phyloP scores from a whole-genome alignment of 1,139 yeast species.

The Yamadazyma dushanensis region DNA sequence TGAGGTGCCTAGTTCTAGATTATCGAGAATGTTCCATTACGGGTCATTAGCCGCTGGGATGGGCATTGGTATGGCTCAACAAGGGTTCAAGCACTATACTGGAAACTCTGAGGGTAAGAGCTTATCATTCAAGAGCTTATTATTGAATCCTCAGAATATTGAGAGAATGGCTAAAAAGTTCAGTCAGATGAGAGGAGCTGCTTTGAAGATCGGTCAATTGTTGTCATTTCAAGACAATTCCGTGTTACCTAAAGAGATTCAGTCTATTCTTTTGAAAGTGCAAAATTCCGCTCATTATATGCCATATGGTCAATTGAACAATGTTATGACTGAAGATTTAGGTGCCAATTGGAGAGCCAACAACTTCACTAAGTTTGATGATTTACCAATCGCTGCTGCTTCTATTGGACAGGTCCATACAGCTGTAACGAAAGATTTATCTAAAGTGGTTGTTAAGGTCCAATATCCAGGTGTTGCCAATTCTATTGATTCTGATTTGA shows the following conservation, averaged over 20 bases:
- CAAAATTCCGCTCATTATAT: slow-evolving; percentile 95
- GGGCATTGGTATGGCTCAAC: slow-evolving; percentile 81
- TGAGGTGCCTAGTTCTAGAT: slow-evolving; percentile 80
- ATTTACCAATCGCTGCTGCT: slow-evolving; percentile 94
- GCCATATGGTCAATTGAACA: slow-evolving; percentile 89
- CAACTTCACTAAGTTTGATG: slow-evolving; percentile 72
- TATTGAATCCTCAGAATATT: slow-evolving; percentile 79
- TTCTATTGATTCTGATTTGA: slow-evolving; percentile 90
- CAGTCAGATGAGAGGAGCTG: slow-evolving; percentile 97
- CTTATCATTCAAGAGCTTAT: slow-evolving; percentile 58
- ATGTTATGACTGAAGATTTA: slow-evolving; percentile 69
- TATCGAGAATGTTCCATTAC: slow-evolving; percentile 87
- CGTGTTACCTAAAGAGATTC: slow-evolving; percentile 82
- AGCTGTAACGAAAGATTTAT: slow-evolving; percentile 65
- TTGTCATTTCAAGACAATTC: slow-evolving; percentile 89
- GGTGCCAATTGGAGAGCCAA: slow-evolving; percentile 78
- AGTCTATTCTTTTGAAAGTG: slow-evolving; percentile 74
- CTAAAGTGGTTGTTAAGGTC: slow-evolving; percentile 91
- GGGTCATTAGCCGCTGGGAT: slow-evolving; percentile 92
- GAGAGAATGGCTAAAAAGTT: slow-evolving; percentile 86
- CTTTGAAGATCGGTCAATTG: slow-evolving; percentile 93
- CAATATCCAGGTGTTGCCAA: slow-evolving; percentile 98
- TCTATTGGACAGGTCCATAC: slow-evolving; percentile 95
- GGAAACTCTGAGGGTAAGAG: slow-evolving; percentile 38
- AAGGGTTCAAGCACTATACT: slow-evolving; percentile 71